phyloP scores from a whole-genome alignment of 2,329 filamentous ascomycete genomes.

The Fusarium dimerum region DNA sequence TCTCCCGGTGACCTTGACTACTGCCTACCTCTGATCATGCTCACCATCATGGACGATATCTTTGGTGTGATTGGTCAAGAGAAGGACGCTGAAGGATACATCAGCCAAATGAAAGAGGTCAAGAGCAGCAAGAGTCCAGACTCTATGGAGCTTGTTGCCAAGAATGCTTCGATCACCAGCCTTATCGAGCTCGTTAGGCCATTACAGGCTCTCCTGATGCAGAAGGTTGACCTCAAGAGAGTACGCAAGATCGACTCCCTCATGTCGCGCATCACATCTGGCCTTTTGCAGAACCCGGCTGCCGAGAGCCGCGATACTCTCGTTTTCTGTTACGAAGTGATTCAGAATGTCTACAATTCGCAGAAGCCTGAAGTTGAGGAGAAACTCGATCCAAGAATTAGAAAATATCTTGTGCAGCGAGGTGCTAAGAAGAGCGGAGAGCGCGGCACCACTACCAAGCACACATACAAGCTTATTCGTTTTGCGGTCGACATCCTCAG shows the following conservation, averaged over 20 bases:
- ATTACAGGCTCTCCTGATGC: conserved; percentile 74
- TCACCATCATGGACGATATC: conserved; percentile 94
- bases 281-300: conserved; percentile 78
- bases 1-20: conserved; percentile 86
- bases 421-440: conserved; percentile 74
- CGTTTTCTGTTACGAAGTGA: conserved; percentile 93
- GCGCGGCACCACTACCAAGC: conserved; percentile 71
- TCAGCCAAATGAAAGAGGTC: conserved; percentile 94
- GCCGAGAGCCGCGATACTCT: conserved; percentile 79
- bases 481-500: conserved; percentile 89
- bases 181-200: conserved; percentile 77
- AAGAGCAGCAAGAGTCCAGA: conserved; percentile 98
- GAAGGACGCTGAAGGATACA: conserved; percentile 95
- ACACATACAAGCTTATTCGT: conserved; percentile 82
- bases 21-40: conserved; percentile 75
- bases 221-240: conserved; percentile 81
- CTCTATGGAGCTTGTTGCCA: conserved; percentile 90
- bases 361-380: conserved; percentile 51
- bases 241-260: conserved; percentile 90
- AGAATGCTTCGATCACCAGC: conserved; percentile 73
- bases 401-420: conserved; percentile 79
- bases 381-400: conserved; percentile 63
- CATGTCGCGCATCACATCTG: conserved; percentile 78
- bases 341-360: conserved; percentile 79
- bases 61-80: conserved; percentile 92